Base-by-base conservation (phyloP, 2,329 filamentous ascomycete genomes). In the Ampelomyces quisqualis region DNA sequence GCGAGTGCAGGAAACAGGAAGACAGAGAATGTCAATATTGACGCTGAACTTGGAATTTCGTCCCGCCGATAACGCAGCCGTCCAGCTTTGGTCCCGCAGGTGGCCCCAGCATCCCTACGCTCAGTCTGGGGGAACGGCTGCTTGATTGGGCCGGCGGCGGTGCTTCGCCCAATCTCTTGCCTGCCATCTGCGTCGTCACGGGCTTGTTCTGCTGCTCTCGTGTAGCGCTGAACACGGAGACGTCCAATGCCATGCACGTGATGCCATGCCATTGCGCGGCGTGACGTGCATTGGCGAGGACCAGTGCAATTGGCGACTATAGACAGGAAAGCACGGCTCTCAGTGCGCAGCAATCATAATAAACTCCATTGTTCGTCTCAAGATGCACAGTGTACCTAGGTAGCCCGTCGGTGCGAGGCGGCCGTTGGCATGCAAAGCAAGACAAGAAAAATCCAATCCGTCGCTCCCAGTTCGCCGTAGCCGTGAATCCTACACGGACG, bases 381-480 rank as follows among this genome's bases (percentile, higher is more conserved):
- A 52, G 40, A 45, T 43, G 43, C 26, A 43, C 38, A 43, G 40
- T 41, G 43, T 47, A 40, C 43, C 43, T 34, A 19, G 47, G 53
- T 40, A 45, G 51, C 52, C 49, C 55, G 43, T 50, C 36, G 35
- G 34, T 49, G 49, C 48, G 55, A 56, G 53, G 54, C 53, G 51
- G 47, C 50, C 48, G 40, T 55, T 51, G 45, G 45, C 53, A 62
- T 64, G 60, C 62, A 64, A 60, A 60, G 49, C 66, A 67, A 62
- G 53, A 62, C 58, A 62, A 61, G 55, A 64, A 65, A 57, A 53
- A 56, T 52, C 51, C 47, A 51, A 55, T 45, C 53, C 53, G 56
- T 57, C 53, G 64, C 62, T 62, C 61, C 58, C 52, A 59, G 43
- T 65, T 63, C 62, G 64, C 63, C 64, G 42, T 57, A 49, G 55